phyloP scores from a whole-genome alignment of 2,329 filamentous ascomycete genomes.

The Incumbomyces lentus region DNA sequence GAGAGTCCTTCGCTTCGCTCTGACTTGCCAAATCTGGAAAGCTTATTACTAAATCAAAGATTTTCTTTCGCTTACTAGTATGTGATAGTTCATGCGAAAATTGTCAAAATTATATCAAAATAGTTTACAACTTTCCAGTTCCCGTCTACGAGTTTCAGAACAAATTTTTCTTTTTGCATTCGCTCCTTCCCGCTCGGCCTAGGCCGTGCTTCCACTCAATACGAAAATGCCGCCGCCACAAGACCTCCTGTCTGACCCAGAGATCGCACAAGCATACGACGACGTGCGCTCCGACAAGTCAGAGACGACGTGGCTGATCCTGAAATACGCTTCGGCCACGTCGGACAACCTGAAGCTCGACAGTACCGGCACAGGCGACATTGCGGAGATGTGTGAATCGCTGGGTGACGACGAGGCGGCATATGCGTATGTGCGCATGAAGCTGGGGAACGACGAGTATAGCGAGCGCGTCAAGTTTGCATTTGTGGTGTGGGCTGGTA shows the following conservation, averaged over 20 bases:
- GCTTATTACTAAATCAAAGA: too few species aligned
- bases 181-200: too few species aligned
- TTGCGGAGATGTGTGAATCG: constrained; percentile 1
- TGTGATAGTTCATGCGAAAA: too few species aligned
- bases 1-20: too few species aligned
- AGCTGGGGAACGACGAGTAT: constrained; percentile 5
- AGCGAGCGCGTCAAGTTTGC: constrained; percentile 1
- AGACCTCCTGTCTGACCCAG: background rate
- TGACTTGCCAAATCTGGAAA: too few species aligned
- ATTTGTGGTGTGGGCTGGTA: constrained; percentile 5
- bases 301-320: background rate
- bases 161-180: too few species aligned
- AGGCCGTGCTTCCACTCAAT: too few species aligned
- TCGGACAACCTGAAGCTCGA: constrained; percentile 1
- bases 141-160: too few species aligned
- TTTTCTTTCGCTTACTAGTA: too few species aligned
- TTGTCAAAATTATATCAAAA: too few species aligned
- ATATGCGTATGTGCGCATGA: background rate
- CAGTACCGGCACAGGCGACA: background rate
- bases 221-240: background rate
- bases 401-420: constrained; percentile 2
- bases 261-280: background rate
- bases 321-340: constrained; percentile 1
- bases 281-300: constrained; percentile 3
- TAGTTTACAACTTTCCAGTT: too few species aligned